phyloP scores from a whole-genome alignment of 2,329 filamentous ascomycete genomes.

The Trichoderma arundinaceum region DNA sequence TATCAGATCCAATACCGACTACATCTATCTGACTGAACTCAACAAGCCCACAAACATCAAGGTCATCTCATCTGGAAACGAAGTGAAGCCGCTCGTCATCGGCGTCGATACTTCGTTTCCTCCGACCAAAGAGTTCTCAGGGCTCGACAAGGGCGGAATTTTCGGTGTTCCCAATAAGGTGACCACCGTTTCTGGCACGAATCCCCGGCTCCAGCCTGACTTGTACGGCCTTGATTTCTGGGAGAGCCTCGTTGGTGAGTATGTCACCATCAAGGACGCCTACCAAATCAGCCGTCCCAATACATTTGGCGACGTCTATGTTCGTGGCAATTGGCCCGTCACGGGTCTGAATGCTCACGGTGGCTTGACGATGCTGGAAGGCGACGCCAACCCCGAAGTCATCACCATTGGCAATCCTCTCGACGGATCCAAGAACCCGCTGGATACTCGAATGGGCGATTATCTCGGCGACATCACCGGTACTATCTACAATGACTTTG shows the following conservation, averaged over 20 bases:
- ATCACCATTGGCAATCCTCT: slow-evolving; percentile 69
- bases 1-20: slow-evolving; percentile 57
- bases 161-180: slow-evolving; percentile 69
- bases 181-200: slow-evolving; percentile 61
- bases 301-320: slow-evolving; percentile 71
- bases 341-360: slow-evolving; percentile 67
- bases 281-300: slow-evolving; percentile 66
- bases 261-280: slow-evolving; percentile 66
- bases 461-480: slow-evolving; percentile 69
- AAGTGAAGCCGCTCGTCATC: slow-evolving; percentile 63
- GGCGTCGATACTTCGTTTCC: slow-evolving; percentile 62
- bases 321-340: slow-evolving; percentile 67
- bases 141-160: slow-evolving; percentile 68
- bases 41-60: slow-evolving; percentile 58
- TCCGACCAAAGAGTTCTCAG: slow-evolving; percentile 65
- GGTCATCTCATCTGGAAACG: slow-evolving; percentile 59
- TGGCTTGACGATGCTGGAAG: slow-evolving; percentile 66
- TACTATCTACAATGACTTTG: slow-evolving; percentile 68
- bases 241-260: slow-evolving; percentile 71
- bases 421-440: slow-evolving; percentile 66
- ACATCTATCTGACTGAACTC: slow-evolving; percentile 70
- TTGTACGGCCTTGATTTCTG: slow-evolving; percentile 74
- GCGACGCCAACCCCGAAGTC: slow-evolving; percentile 71
- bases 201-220: slow-evolving; percentile 65
- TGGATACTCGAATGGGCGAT: slow-evolving; percentile 68